Evolutionary conservation across 2,329 filamentous ascomycete species (phyloP).

Genomic region (Nectriaceae sp.): DNA sequence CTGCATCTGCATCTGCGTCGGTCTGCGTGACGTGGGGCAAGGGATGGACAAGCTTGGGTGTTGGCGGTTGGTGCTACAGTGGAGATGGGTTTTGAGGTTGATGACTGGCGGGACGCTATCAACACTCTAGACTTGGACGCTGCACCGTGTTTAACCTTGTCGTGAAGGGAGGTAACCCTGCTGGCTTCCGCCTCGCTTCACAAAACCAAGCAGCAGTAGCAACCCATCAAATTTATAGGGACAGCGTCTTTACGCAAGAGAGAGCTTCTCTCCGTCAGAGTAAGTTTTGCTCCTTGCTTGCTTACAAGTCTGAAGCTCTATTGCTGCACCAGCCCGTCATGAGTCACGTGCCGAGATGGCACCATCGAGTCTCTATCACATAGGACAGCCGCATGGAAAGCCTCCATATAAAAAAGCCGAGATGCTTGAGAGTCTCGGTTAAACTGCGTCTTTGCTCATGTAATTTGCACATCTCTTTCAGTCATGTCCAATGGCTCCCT

Average conservation of each 20-base stretch:
- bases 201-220: constrained; percentile 1
- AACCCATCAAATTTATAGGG: neutral
- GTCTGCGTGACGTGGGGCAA: constrained; percentile 21
- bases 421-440: no score
- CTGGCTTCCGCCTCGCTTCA: constrained; percentile 1
- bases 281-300: neutral
- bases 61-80: constrained; percentile 10
- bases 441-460: no score
- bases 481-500: no score
- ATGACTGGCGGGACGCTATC: neutral
- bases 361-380: neutral
- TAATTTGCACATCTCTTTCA: no score
- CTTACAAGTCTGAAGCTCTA: constrained; percentile 5
- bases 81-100: neutral
- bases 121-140: neutral
- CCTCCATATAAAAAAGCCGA: no score
- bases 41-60: constrained; percentile 26
- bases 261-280: constrained; percentile 1
- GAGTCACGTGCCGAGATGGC: neutral
- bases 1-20: constrained; percentile 8
- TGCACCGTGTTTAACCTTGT: constrained; percentile 19
- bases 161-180: neutral
- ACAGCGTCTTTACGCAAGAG: constrained; percentile 9
- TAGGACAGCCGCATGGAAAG: no score
- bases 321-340: constrained; percentile 16